phyloP scores from a whole-genome alignment of 2,329 filamentous ascomycete species.

The Colletotrichum incanum region DNA sequence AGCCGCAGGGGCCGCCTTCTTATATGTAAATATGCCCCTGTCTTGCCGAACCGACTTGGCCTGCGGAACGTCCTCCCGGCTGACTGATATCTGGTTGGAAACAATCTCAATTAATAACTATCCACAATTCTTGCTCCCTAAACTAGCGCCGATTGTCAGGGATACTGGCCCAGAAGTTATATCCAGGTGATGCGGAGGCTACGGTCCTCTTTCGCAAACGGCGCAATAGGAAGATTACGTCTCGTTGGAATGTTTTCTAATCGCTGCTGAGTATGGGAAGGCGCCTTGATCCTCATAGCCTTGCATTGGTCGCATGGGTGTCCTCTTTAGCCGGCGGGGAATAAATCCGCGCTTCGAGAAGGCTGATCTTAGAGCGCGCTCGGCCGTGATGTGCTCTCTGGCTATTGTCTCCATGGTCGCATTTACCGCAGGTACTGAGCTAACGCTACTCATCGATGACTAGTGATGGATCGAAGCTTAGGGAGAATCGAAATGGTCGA shows the following conservation, averaged over 20 bases:
- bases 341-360: no score
- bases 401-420: no score
- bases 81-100: conserved; percentile 1
- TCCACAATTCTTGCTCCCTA: not conserved
- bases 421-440: no score
- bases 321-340: not conserved
- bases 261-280: not conserved
- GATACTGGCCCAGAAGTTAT: not conserved
- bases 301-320: no score
- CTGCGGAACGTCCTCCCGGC: not conserved
- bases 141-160: not conserved
- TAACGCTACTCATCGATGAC: no score
- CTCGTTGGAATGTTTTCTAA: no score
- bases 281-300: not conserved
- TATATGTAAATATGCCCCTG: conserved; percentile 22
- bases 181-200: not conserved
- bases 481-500: no score
- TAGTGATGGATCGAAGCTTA: no score
- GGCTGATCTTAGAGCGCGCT: no score
- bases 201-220: not conserved
- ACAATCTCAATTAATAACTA: not conserved
- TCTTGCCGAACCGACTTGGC: not conserved
- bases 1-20: not conserved
- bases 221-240: not conserved
- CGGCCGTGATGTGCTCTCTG: no score